These are phyloP conservation scores for Herpetomonas tarakana DNA, from an alignment of 208 protist genomes.

Conservation along the genomic window DNA sequence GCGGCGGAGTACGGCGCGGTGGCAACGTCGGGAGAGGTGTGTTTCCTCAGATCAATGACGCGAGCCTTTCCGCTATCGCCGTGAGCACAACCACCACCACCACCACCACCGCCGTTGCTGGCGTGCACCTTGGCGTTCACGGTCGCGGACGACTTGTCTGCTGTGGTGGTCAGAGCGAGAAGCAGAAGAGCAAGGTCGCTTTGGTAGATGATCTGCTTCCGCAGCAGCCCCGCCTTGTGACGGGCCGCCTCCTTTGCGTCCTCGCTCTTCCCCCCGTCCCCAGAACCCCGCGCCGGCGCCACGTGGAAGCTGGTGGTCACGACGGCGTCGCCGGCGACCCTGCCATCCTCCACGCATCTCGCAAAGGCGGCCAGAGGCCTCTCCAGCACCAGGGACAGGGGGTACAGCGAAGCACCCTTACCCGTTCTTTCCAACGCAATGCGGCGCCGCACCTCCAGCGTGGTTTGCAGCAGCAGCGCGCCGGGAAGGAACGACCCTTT, in stretches of 20 bases:
- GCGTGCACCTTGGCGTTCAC: not conserved
- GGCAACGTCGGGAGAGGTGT: no score
- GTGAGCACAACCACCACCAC: no score
- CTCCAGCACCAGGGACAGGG: conserved; percentile 38
- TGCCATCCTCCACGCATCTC: conserved; percentile 52
- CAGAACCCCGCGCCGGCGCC: not conserved
- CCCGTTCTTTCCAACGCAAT: conserved; percentile 24
- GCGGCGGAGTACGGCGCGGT: conserved; percentile 2
- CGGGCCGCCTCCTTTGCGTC: not conserved
- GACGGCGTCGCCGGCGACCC: conserved; percentile 42
- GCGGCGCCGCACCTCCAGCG: conserved; percentile 73
- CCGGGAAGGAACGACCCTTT: conserved; percentile 29
- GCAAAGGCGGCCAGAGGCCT: conserved; percentile 15
- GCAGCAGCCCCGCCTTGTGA: conserved; percentile 7
- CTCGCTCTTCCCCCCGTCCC: not conserved
- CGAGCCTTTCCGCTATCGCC: no score
- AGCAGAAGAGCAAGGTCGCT: conserved; percentile 79
- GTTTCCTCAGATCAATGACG: no score
- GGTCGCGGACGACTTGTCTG: not conserved
- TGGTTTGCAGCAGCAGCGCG: conserved; percentile 43
- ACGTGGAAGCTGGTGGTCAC: conserved; percentile 40
- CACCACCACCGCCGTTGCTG: not conserved
- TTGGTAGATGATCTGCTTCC: conserved; percentile 67
- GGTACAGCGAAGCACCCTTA: conserved; percentile 40
- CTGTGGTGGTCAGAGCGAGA: conserved; percentile 47